Evolutionary conservation across 1,139 yeast genomes (phyloP).

Genomic region (Yamadazyma diddensiae): DNA sequence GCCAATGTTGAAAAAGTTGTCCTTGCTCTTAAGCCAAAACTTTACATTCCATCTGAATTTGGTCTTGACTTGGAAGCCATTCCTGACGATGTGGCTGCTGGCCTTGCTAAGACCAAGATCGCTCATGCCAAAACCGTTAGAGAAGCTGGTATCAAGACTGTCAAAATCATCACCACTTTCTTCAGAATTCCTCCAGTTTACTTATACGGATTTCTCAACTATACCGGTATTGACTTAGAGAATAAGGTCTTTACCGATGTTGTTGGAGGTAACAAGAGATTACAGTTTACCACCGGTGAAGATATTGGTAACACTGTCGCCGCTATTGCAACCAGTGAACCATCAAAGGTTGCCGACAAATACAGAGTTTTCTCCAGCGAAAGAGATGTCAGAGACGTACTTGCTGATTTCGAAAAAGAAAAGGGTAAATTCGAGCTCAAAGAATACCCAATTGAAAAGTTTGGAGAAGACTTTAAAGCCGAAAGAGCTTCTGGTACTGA

Average conservation of each 20-base stretch:
- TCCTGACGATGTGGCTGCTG: constrained; percentile 24
- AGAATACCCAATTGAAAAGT: constrained; percentile 23
- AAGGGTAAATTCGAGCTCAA: constrained; percentile 34
- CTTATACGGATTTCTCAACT: constrained; percentile 31
- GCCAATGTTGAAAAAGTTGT: constrained; percentile 32
- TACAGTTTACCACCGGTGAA: constrained; percentile 29
- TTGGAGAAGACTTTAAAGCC: constrained; percentile 10
- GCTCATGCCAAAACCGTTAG: constrained; percentile 40
- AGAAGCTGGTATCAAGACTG: constrained; percentile 48
- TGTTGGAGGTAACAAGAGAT: constrained; percentile 37
- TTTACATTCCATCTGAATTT: constrained; percentile 63
- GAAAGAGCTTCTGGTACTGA: constrained; percentile 1
- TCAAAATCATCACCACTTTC: constrained; percentile 43
- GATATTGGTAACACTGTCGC: constrained; percentile 53
- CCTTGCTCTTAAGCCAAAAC: constrained; percentile 41
- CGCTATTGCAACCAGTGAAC: constrained; percentile 33
- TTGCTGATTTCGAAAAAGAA: constrained; percentile 38
- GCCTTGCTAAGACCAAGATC: constrained; percentile 35
- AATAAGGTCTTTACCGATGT: constrained; percentile 33
- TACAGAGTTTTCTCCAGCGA: constrained; percentile 43
- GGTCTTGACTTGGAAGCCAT: constrained; percentile 41
- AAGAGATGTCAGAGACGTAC: constrained; percentile 36
- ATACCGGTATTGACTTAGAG: constrained; percentile 36
- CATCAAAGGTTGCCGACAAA: constrained; percentile 42
- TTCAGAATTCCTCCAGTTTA: constrained; percentile 44